phyloP scores from a whole-genome alignment of 2,329 filamentous ascomycete species.

The Sporothrix pseudoabietina region DNA sequence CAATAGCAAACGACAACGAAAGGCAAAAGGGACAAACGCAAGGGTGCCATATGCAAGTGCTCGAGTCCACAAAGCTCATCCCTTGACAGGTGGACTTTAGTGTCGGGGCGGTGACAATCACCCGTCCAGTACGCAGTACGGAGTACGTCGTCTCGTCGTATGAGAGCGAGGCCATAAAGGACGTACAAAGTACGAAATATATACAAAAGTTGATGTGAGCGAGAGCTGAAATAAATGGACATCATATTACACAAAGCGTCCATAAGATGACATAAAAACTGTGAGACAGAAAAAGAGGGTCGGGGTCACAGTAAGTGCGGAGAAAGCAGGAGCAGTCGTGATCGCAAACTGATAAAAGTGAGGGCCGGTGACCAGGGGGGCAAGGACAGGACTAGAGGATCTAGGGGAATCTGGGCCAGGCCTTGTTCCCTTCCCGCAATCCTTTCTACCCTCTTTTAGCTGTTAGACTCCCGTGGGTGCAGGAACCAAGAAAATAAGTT shows the following conservation, averaged over 20 bases:
- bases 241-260: neutral
- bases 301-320: conserved; percentile 3
- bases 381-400: neutral
- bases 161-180: neutral
- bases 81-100: neutral
- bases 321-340: neutral
- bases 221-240: neutral
- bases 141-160: too few relatives aligned
- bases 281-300: conserved; percentile 19
- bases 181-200: neutral
- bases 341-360: neutral
- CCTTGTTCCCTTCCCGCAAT: neutral
- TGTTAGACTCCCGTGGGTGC: neutral
- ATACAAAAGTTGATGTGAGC: neutral
- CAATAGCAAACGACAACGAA: too few relatives aligned
- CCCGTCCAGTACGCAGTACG: neutral
- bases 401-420: neutral
- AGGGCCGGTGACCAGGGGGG: neutral
- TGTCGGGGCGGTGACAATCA: neutral
- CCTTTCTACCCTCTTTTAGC: neutral
- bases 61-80: neutral
- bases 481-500: conserved; percentile 4
- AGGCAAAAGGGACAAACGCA: neutral
- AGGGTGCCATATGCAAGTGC: neutral
- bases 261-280: conserved; percentile 6